Percentiles rank a stretch among this genome's conserved stretches.
Conservation (phyloP, 768 basidiomycete species). For the Mycena albidolilacea region DNA sequence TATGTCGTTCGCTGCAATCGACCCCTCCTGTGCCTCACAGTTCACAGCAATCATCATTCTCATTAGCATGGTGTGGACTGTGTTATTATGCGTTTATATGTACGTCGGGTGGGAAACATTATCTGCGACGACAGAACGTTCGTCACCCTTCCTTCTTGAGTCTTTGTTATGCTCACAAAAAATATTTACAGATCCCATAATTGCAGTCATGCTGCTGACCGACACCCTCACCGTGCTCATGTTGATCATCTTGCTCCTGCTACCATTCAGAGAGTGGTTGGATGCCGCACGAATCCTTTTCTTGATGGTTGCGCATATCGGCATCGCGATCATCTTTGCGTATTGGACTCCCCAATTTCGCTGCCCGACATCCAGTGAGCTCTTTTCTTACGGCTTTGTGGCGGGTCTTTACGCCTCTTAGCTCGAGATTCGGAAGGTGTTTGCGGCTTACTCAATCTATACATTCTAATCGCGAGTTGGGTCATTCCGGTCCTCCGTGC, state of each 20-base stretch:
- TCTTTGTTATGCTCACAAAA: background rate
- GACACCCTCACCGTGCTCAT: slow-evolving; percentile 60
- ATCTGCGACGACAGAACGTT: slow-evolving; percentile 62
- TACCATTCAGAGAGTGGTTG: slow-evolving; percentile 65
- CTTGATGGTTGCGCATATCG: slow-evolving; percentile 61
- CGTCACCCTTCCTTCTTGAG: slow-evolving; percentile 39
- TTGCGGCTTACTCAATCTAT: slow-evolving; percentile 65
- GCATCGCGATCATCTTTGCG: slow-evolving; percentile 63
- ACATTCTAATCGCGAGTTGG: slow-evolving; percentile 68
- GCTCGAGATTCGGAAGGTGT: slow-evolving; percentile 57
- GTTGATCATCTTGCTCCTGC: slow-evolving; percentile 42
- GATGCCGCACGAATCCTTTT: slow-evolving; percentile 67
- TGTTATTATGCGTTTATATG: slow-evolving; percentile 61
- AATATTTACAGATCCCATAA: slow-evolving; percentile 56
- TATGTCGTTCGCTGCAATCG: background rate
- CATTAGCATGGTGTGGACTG: slow-evolving; percentile 64
- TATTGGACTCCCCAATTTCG: slow-evolving; percentile 58
- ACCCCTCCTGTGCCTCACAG: background rate
- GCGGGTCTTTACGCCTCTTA: slow-evolving; percentile 34
- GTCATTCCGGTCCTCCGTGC: slow-evolving; percentile 65
- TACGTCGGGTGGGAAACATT: slow-evolving; percentile 61
- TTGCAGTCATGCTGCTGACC: slow-evolving; percentile 59
- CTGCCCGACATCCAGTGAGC: slow-evolving; percentile 61
- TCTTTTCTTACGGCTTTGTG: background rate
- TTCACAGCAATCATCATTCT: slow-evolving; percentile 58